A percentile compares a stretch with the other conserved stretches of the same genome.
These are phyloP conservation scores for Coemansia sp. DNA, from an alignment of 192 early-diverging fungal genomes.

Conservation along the genomic window DNA sequence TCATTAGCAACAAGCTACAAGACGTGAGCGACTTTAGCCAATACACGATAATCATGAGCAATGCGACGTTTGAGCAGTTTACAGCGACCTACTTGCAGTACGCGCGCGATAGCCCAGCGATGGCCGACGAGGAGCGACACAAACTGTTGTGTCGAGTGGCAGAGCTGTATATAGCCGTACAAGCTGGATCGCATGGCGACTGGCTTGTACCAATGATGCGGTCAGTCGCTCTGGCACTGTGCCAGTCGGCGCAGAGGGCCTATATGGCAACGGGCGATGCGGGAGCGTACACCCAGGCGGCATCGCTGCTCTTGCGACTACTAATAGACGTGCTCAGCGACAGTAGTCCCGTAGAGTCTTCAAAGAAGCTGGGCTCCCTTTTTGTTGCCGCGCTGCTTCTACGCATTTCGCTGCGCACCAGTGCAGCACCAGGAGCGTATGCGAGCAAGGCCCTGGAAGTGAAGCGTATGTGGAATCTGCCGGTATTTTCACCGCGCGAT, in stretches of 20 bases:
- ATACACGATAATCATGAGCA: constrained; percentile 28
- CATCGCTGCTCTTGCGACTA: constrained; percentile 32
- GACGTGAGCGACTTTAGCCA: constrained; percentile 29
- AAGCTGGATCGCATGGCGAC: constrained; percentile 14
- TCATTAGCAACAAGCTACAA: constrained; percentile 19
- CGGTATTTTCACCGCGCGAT: constrained; percentile 29
- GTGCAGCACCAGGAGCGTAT: constrained; percentile 40
- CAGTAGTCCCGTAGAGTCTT: constrained; percentile 20
- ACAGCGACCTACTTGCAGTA: constrained; percentile 37
- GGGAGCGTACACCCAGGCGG: constrained; percentile 33
- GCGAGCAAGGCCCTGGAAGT: constrained; percentile 47
- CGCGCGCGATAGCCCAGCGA: constrained; percentile 25
- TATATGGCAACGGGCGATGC: constrained; percentile 14
- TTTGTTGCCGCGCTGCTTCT: constrained; percentile 38
- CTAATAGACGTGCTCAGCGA: constrained; percentile 38
- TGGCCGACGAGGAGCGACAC: constrained; percentile 11
- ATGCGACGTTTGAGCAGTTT: constrained; percentile 27
- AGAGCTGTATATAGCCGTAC: constrained; percentile 27
- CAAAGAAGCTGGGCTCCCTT: constrained; percentile 29
- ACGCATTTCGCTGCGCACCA: constrained; percentile 42
- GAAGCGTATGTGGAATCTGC: constrained; percentile 6
- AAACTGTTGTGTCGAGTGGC: constrained; percentile 20
- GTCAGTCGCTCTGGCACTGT: constrained; percentile 24
- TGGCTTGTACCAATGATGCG: constrained; percentile 46
- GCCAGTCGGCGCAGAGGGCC: constrained; percentile 24